phyloP scores from a whole-genome alignment of 2,329 filamentous ascomycete genomes.

The Bertia moriformis region DNA sequence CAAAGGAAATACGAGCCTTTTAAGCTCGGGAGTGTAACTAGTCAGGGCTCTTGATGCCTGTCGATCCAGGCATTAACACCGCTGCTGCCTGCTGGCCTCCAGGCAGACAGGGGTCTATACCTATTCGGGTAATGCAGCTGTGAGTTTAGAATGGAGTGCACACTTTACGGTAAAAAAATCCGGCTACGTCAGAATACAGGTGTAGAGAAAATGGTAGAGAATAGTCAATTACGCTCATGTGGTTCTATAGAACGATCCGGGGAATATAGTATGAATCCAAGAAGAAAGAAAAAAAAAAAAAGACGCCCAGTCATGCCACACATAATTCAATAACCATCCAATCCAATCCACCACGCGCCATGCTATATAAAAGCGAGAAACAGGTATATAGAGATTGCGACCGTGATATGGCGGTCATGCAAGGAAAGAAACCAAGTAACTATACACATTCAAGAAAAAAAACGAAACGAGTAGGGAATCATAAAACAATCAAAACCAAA shows the following conservation, averaged over 20 bases:
- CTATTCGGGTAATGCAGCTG: too few relatives aligned
- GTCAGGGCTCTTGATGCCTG: not conserved
- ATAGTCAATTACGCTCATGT: too few relatives aligned
- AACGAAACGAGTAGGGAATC: not conserved
- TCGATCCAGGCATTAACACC: not conserved
- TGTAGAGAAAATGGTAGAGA: too few relatives aligned
- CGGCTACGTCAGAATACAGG: too few relatives aligned
- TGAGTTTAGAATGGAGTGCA: too few relatives aligned
- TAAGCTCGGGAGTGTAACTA: not conserved
- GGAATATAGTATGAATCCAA: not conserved
- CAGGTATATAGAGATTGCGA: too few relatives aligned
- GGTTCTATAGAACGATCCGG: too few relatives aligned
- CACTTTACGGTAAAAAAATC: too few relatives aligned
- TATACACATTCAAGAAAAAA: not conserved
- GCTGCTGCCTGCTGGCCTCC: not conserved
- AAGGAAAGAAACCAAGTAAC: too few relatives aligned
- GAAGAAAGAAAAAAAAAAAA: not conserved
- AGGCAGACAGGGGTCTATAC: not conserved
- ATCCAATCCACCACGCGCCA: not conserved
- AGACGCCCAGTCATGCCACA: not conserved
- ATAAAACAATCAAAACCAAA: slow-evolving; percentile 4
- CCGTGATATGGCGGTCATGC: too few relatives aligned
- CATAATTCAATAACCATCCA: not conserved
- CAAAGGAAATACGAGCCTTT: not conserved
- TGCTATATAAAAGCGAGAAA: not conserved